phyloP scores from a whole-genome alignment of 768 basidiomycete species.

The Tricholoma sp. region DNA sequence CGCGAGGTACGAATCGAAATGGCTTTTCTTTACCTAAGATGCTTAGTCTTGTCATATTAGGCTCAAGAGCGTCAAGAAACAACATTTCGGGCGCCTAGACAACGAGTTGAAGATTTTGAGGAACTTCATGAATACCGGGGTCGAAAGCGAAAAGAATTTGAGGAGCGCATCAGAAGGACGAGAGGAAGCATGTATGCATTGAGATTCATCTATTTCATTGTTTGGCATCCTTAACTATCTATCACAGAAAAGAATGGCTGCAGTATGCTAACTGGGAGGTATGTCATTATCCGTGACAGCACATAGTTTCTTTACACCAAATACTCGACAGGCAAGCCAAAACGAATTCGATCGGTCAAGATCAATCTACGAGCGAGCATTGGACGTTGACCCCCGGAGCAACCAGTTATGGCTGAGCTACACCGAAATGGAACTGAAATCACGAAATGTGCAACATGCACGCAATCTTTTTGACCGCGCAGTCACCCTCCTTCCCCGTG shows the following conservation, averaged over 20 bases:
- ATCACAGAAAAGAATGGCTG: constrained; percentile 74
- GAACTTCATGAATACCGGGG: constrained; percentile 86
- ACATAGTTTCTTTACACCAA: not conserved
- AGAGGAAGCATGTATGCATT: constrained; percentile 69
- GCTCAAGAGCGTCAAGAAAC: constrained; percentile 98
- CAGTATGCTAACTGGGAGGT: constrained; percentile 87
- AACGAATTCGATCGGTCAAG: constrained; percentile 93
- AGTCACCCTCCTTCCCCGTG: constrained; percentile 91
- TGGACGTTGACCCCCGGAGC: constrained; percentile 90
- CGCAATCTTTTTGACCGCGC: constrained; percentile 97
- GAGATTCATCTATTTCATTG: not conserved
- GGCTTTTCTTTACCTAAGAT: not conserved
- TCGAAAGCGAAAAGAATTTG: constrained; percentile 89
- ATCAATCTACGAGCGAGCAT: constrained; percentile 93
- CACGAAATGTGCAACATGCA: constrained; percentile 94
- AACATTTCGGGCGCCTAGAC: constrained; percentile 85
- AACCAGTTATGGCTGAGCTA: constrained; percentile 92
- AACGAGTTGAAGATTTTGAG: constrained; percentile 96
- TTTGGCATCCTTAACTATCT: constrained; percentile 1
- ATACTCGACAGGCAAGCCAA: constrained; percentile 64
- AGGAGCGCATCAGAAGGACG: constrained; percentile 79
- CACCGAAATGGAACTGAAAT: constrained; percentile 97
- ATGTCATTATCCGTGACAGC: constrained; percentile 13
- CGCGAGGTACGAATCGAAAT: constrained; percentile 60
- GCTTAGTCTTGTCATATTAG: constrained; percentile 27